Conservation (phyloP, 2,329 filamentous ascomycete genomes). For the Penicillium glabrum region DNA sequence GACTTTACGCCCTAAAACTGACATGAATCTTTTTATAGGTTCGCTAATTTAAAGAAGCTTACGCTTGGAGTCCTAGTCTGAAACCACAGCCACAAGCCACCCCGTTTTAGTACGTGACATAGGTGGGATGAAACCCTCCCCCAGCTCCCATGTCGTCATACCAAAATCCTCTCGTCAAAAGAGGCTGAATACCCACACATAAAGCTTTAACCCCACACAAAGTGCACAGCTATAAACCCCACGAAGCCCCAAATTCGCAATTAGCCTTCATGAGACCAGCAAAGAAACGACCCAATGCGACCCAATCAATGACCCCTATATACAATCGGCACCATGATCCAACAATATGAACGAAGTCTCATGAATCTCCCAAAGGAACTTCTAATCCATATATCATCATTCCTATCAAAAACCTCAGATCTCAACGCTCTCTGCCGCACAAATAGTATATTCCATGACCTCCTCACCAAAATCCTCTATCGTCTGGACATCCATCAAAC, state of each 20-base stretch:
- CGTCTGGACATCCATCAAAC: slow-evolving; percentile 6
- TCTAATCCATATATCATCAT: slow-evolving; percentile 13
- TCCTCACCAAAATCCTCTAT: slow-evolving; percentile 20
- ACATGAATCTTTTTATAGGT: background rate
- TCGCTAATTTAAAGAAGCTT: background rate
- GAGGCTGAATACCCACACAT: background rate
- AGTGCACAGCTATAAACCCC: background rate
- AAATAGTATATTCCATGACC: slow-evolving; percentile 9
- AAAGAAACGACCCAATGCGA: background rate
- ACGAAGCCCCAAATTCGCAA: background rate
- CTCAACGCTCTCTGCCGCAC: slow-evolving; percentile 17
- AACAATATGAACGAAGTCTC: background rate
- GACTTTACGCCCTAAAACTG: background rate
- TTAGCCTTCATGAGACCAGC: background rate
- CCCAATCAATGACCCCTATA: background rate
- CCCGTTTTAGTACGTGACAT: background rate
- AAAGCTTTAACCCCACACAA: background rate
- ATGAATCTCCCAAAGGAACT: slow-evolving; percentile 15
- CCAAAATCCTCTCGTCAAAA: background rate
- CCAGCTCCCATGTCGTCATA: slow-evolving; percentile 2
- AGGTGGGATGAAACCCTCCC: background rate
- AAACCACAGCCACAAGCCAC: background rate
- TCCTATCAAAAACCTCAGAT: slow-evolving; percentile 8
- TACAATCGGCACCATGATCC: background rate
- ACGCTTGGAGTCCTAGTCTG: background rate